Percentiles rank a stretch among this genome's conserved stretches.
phyloP scores from a whole-genome alignment of 768 basidiomycete genomes.

The Lepiota venenata region DNA sequence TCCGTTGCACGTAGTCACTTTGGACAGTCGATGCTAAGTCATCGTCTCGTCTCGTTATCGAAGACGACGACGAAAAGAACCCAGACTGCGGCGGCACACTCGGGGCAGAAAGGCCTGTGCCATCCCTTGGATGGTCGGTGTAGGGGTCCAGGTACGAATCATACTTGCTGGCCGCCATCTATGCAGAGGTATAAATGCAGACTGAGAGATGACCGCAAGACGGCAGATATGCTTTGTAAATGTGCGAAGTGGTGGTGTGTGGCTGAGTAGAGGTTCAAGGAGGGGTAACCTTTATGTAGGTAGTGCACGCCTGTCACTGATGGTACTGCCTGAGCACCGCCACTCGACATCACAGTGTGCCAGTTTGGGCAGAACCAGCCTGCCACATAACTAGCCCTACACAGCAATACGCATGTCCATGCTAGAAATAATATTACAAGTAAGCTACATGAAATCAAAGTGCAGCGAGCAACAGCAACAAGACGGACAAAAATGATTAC shows the following conservation, averaged over 20 bases:
- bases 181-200: too few relatives aligned
- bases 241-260: not conserved
- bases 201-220: too few relatives aligned
- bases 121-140: not conserved
- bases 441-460: slow-evolving; percentile 1
- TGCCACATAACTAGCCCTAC: not conserved
- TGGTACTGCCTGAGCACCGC: too few relatives aligned
- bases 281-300: slow-evolving; percentile 5
- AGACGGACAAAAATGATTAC: not conserved
- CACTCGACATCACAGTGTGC: not conserved
- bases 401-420: not conserved
- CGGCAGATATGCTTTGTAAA: not conserved
- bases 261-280: not conserved
- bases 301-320: not conserved
- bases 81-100: not conserved
- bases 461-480: not conserved
- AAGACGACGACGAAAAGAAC: not conserved
- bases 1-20: slow-evolving; percentile 1
- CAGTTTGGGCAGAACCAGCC: not conserved
- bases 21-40: slow-evolving; percentile 1
- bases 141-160: slow-evolving; percentile 8
- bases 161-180: slow-evolving; percentile 1
- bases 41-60: not conserved
- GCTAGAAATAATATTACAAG: not conserved
- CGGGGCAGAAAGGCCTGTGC: too few relatives aligned